Evolutionary conservation across 306 rosid species (phyloP).

Genomic region (Medicago ruthenica): DNA sequence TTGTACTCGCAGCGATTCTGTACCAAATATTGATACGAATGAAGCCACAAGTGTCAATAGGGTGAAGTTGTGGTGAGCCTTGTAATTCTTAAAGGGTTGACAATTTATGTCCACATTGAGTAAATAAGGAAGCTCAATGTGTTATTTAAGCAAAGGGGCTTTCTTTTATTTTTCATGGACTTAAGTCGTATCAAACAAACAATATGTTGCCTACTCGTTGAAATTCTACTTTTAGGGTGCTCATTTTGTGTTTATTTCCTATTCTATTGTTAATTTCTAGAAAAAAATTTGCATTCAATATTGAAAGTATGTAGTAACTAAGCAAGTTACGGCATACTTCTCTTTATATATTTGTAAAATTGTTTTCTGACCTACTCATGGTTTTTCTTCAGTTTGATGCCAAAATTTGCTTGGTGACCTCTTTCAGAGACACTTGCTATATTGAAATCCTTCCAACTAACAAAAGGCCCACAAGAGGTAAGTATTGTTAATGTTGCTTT

Average conservation of each 20-base stretch:
- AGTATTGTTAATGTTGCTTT: conserved; percentile 37
- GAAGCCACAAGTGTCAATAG: too few species aligned
- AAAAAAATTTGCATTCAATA: too few species aligned
- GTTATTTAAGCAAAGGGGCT: not conserved
- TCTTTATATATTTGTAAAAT: conserved; percentile 19
- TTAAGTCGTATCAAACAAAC: too few species aligned
- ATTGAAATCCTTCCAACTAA: conserved; percentile 93
- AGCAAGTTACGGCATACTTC: not conserved
- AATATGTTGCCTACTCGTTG: not conserved
- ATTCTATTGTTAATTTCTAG: conserved; percentile 27
- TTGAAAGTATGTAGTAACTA: too few species aligned
- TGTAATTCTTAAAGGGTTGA: too few species aligned
- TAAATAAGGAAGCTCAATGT: too few species aligned
- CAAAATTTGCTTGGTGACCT: conserved; percentile 88
- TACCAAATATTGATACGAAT: too few species aligned
- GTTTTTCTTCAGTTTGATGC: conserved; percentile 74
- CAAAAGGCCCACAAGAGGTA: conserved; percentile 68
- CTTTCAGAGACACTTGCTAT: conserved; percentile 88
- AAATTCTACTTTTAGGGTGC: not conserved
- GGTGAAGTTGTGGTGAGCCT: too few species aligned
- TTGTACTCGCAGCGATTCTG: too few species aligned
- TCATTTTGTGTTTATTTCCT: not conserved
- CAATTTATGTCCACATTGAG: too few species aligned
- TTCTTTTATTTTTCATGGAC: too few species aligned
- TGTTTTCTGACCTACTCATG: conserved; percentile 45